Percentiles rank a stretch among this genome's conserved stretches.
Evolutionary conservation across 257 asterid species (phyloP).

Genomic region (Penstemon eatonii): DNA sequence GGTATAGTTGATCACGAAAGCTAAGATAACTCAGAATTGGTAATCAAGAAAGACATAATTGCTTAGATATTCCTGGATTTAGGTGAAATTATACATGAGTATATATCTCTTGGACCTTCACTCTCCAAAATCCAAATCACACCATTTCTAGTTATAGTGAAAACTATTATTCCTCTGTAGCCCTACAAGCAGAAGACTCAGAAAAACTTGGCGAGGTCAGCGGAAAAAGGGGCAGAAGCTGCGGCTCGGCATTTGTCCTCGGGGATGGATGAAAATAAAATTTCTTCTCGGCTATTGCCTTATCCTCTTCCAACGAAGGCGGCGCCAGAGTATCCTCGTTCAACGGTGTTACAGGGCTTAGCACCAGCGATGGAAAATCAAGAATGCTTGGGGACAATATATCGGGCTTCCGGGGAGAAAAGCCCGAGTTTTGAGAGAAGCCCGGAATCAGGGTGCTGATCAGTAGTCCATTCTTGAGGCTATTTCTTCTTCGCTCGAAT

Average conservation of each 20-base stretch:
- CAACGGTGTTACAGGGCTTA: slow-evolving; percentile 84
- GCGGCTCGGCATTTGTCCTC: slow-evolving; percentile 52
- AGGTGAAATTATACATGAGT: too few relatives aligned
- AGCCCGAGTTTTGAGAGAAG: slow-evolving; percentile 16
- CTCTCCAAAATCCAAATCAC: too few relatives aligned
- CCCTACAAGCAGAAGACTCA: slow-evolving; percentile 42
- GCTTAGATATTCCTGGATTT: too few relatives aligned
- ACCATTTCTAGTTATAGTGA: too few relatives aligned
- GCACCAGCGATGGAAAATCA: slow-evolving; percentile 77
- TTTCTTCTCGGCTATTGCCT: slow-evolving; percentile 85
- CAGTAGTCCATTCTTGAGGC: slow-evolving; percentile 75
- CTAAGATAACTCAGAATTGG: too few relatives aligned
- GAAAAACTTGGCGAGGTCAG: slow-evolving; percentile 66
- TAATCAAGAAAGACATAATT: too few relatives aligned
- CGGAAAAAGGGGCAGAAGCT: slow-evolving; percentile 71
- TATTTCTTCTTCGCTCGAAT: slow-evolving; percentile 69
- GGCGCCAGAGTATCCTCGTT: slow-evolving; percentile 45
- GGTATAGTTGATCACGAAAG: too few relatives aligned
- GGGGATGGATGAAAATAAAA: slow-evolving; percentile 83
- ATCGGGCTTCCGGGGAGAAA: slow-evolving; percentile 57
- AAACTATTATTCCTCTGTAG: too few relatives aligned
- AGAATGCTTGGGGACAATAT: slow-evolving; percentile 85
- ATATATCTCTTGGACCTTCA: too few relatives aligned
- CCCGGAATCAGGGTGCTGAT: slow-evolving; percentile 71
- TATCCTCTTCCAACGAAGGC: slow-evolving; percentile 59